These are phyloP conservation scores for Aspergillus sp. DNA, from an alignment of 2,329 filamentous ascomycete species.

Conservation along the genomic window DNA sequence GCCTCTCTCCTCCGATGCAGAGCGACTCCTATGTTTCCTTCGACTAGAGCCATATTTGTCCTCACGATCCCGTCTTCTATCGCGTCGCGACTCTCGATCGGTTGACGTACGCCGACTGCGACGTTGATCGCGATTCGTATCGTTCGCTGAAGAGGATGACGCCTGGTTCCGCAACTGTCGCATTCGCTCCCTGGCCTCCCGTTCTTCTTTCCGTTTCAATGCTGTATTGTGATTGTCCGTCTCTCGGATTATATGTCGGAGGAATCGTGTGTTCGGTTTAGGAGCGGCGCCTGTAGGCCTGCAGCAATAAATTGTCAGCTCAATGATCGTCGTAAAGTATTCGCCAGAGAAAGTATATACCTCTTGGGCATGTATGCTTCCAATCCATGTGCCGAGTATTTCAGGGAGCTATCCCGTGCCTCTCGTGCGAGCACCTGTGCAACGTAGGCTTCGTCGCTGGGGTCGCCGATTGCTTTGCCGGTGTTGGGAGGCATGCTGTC, in stretches of 20 bases:
- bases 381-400: conserved; percentile 73
- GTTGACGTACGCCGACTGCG: conserved; percentile 17
- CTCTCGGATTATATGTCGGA: conserved; percentile 83
- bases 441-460: conserved; percentile 61
- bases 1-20: conserved; percentile 28
- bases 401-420: conserved; percentile 70
- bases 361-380: conserved; percentile 64
- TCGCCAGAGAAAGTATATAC: conserved; percentile 35
- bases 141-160: conserved; percentile 21
- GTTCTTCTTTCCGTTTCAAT: conserved; percentile 78
- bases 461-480: conserved; percentile 46
- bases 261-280: conserved; percentile 88
- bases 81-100: conserved; percentile 22
- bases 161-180: conserved; percentile 56
- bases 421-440: conserved; percentile 78
- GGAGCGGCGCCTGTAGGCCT: conserved; percentile 68
- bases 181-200: conserved; percentile 73
- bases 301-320: conserved; percentile 18
- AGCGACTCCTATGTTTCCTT: conserved; percentile 33
- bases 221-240: conserved; percentile 88
- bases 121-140: conserved; percentile 38
- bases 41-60: conserved; percentile 30
- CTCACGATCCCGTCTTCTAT: conserved; percentile 25
- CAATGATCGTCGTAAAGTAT: neutral
- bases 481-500: conserved; percentile 31